Evolutionary conservation across 495 filamentous ascomycete species (phyloP).

Genomic region (Aspergillus bertholletiae): DNA sequence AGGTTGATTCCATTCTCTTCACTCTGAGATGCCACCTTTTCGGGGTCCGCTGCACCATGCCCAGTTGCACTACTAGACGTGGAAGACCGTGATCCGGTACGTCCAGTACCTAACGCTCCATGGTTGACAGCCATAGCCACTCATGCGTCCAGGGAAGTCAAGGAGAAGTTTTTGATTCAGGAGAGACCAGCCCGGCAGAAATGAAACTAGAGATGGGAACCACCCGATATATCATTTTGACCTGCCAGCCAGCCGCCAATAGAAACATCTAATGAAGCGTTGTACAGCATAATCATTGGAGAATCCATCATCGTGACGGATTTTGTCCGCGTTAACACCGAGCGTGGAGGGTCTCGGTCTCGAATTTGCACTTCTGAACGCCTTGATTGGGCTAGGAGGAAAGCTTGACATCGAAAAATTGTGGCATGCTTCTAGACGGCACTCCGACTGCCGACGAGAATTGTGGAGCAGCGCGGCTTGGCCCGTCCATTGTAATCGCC

Average conservation of each 20-base stretch:
- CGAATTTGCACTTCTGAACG: not conserved
- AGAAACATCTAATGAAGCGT: not conserved
- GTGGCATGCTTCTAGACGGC: not conserved
- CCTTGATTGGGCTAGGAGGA: constrained; percentile 3
- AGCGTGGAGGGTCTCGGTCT: not conserved
- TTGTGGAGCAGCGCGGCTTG: not conserved
- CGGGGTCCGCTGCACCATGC: not conserved
- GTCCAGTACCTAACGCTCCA: constrained; percentile 49
- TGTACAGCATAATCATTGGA: not conserved
- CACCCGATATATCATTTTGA: not conserved
- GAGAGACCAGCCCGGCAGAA: not conserved
- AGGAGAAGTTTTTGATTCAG: not conserved
- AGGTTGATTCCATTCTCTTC: constrained; percentile 10
- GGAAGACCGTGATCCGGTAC: constrained; percentile 28
- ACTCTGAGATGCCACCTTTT: not conserved
- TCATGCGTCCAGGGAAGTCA: not conserved
- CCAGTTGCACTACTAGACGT: constrained; percentile 12
- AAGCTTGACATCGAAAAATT: constrained; percentile 6
- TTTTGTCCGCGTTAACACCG: constrained; percentile 5
- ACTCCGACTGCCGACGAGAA: not conserved
- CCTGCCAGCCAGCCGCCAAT: not conserved
- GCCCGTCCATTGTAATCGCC: not conserved
- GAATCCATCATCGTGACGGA: not conserved
- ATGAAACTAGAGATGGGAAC: not conserved
- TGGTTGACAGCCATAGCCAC: not conserved